A percentile compares a stretch with the other conserved stretches of the same genome.
Conservation (phyloP, 169 alveolate genomes). For the Eimeria sp. region DNA sequence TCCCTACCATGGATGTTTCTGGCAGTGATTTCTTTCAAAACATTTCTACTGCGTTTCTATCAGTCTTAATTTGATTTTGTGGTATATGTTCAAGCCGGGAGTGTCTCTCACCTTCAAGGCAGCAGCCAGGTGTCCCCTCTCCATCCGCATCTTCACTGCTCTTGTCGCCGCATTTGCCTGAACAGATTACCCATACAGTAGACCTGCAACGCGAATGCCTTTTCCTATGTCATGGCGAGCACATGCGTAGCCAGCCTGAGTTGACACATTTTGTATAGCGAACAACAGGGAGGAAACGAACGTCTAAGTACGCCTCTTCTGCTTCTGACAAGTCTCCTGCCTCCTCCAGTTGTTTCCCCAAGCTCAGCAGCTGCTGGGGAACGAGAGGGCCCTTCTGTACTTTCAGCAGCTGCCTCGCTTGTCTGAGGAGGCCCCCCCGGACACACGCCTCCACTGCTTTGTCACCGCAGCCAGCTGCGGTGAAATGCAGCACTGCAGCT, state of each 20-base stretch:
- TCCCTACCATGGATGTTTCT: neutral
- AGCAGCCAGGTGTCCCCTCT: neutral
- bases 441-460: conserved; percentile 34
- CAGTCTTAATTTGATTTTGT: too few species aligned
- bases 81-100: neutral
- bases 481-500: conserved; percentile 34
- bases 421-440: neutral
- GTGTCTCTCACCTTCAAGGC: neutral
- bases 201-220: neutral
- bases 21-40: neutral
- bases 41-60: neutral
- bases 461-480: neutral
- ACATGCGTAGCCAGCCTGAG: neutral
- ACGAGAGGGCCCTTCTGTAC: neutral
- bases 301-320: conserved; percentile 34
- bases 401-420: conserved; percentile 9
- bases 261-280: neutral
- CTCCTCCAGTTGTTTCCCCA: conserved; percentile 8
- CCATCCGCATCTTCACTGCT: conserved; percentile 36
- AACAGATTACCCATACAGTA: neutral
- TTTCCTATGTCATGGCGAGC: neutral
- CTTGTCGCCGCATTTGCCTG: conserved; percentile 8
- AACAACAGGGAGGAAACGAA: neutral
- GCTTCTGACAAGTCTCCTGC: conserved; percentile 1
- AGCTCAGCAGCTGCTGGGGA: conserved; percentile 1